Percentiles rank a stretch among this genome's conserved stretches.
These are phyloP conservation scores for Salix brachista DNA, from an alignment of 345 rosid genomes.

Conservation along the genomic window DNA sequence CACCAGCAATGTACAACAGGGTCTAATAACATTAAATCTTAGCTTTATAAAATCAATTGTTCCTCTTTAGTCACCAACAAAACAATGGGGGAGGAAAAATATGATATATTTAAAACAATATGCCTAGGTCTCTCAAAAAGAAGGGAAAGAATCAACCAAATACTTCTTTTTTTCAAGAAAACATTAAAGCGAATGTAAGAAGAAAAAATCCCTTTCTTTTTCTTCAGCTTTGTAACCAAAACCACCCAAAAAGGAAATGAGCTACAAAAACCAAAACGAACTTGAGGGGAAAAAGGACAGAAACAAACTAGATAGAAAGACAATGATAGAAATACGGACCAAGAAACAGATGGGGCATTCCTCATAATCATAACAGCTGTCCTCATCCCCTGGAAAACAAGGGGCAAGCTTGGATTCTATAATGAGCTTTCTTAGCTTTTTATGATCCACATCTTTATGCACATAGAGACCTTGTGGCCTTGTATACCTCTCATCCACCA, in stretches of 20 bases:
- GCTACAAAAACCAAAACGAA: no score
- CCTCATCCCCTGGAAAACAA: conserved; percentile 94
- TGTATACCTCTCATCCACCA: conserved; percentile 85
- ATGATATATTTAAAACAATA: not conserved
- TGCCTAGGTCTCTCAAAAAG: not conserved
- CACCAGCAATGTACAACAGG: not conserved
- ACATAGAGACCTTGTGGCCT: conserved; percentile 86
- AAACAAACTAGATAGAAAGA: not conserved
- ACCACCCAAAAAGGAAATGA: not conserved
- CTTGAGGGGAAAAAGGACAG: not conserved
- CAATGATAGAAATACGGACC: conserved; percentile 44
- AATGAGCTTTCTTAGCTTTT: conserved; percentile 92
- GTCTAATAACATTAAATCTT: not conserved
- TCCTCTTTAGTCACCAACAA: not conserved
- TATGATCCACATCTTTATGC: conserved; percentile 87
- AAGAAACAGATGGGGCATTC: conserved; percentile 97
- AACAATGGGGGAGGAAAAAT: not conserved
- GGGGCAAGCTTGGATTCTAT: conserved; percentile 96
- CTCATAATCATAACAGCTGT: conserved; percentile 67
- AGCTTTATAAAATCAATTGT: not conserved
- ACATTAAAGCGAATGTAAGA: not conserved
- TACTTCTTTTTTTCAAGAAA: not conserved
- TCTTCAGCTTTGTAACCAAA: not conserved
- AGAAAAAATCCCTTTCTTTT: not conserved
- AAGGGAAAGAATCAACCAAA: not conserved